A percentile compares a stretch with the other conserved stretches of the same genome.
These are phyloP conservation scores for Collybia sordida DNA, from an alignment of 768 basidiomycete genomes.

Conservation along the genomic window DNA sequence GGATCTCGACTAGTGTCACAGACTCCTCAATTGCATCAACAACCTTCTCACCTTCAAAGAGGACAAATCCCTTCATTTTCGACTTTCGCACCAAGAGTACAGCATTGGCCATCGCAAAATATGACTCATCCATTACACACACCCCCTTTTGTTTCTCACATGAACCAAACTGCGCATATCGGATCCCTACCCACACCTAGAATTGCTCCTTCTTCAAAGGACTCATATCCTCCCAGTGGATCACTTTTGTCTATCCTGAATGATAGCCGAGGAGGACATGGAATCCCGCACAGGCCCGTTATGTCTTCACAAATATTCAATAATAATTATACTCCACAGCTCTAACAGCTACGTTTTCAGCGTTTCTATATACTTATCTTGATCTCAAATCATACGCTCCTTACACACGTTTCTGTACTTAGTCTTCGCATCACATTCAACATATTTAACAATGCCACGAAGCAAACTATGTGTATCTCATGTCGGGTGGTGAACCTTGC, in stretches of 20 bases:
- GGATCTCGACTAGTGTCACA: slow-evolving; percentile 20
- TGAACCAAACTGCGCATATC: not conserved
- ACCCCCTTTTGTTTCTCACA: not conserved
- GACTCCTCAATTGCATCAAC: not conserved
- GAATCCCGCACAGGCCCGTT: slow-evolving; percentile 1
- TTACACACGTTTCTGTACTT: too few species aligned
- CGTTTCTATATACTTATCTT: too few species aligned
- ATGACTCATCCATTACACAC: not conserved
- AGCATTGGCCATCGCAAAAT: not conserved
- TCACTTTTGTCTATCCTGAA: slow-evolving; percentile 5
- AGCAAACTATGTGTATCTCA: too few species aligned
- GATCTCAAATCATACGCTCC: too few species aligned
- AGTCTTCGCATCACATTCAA: too few species aligned
- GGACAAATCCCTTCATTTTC: too few species aligned
- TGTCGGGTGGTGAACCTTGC: too few species aligned
- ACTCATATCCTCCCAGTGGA: not conserved
- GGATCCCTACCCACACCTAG: not conserved
- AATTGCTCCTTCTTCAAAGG: not conserved
- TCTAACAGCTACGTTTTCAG: too few species aligned
- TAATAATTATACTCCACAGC: not conserved
- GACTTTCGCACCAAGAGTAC: too few species aligned
- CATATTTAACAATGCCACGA: too few species aligned
- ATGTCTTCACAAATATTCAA: slow-evolving; percentile 6
- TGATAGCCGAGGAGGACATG: not conserved
- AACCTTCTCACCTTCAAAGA: not conserved